phyloP scores from a whole-genome alignment of 352 stramenopile species.

The Phytophthora megakarya region DNA sequence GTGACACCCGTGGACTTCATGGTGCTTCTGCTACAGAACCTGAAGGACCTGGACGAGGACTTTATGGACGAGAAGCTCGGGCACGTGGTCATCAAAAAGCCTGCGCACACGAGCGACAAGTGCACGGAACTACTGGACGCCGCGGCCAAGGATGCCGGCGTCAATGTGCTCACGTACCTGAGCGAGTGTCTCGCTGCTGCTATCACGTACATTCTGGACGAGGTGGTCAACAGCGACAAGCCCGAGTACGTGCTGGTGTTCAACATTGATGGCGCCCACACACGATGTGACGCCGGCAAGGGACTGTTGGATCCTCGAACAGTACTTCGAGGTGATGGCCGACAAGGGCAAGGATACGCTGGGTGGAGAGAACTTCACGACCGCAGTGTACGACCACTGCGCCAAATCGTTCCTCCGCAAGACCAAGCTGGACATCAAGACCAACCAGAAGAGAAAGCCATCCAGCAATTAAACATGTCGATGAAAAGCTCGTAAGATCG shows the following conservation, averaged over 20 bases:
- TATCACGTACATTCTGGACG: slow-evolving; percentile 98
- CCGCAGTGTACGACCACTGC: slow-evolving; percentile 97
- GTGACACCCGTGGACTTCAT: slow-evolving; percentile 82
- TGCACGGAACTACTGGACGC: slow-evolving; percentile 81
- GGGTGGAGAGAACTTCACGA: slow-evolving; percentile 97
- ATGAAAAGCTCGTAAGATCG: too few relatives aligned
- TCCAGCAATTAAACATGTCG: too few relatives aligned
- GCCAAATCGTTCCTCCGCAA: slow-evolving; percentile 95
- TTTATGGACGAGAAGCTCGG: slow-evolving; percentile 86
- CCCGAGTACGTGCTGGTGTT: slow-evolving; percentile 98
- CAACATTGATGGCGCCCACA: slow-evolving; percentile 97
- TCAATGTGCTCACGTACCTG: slow-evolving; percentile 97
- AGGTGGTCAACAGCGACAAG: slow-evolving; percentile 78
- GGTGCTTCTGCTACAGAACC: slow-evolving; percentile 78
- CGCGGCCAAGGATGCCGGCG: slow-evolving; percentile 88
- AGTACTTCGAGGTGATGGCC: slow-evolving; percentile 98
- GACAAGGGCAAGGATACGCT: slow-evolving; percentile 96
- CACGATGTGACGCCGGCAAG: slow-evolving; percentile 97
- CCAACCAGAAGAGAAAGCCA: slow-evolving; percentile 95
- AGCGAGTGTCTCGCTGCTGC: slow-evolving; percentile 98
- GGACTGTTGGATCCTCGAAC: too few relatives aligned
- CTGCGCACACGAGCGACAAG: slow-evolving; percentile 66
- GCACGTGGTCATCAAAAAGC: slow-evolving; percentile 78
- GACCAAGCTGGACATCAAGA: slow-evolving; percentile 92
- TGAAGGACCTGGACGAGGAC: slow-evolving; percentile 87